phyloP scores from a whole-genome alignment of 2,329 filamentous ascomycete species.

The Blastomyces gilchristii region DNA sequence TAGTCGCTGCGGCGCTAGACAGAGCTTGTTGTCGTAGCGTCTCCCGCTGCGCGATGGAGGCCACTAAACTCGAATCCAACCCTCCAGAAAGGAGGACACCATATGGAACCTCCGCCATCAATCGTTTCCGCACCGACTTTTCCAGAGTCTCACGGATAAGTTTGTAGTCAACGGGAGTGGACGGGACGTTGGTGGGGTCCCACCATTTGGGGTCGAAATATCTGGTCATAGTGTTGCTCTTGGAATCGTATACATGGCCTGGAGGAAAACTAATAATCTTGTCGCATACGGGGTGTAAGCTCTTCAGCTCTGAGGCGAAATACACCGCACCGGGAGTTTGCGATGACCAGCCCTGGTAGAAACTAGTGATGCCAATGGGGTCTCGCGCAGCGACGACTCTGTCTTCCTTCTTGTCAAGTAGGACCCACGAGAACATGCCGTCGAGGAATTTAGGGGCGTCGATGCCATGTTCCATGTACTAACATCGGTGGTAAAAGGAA shows the following conservation, averaged over 20 bases:
- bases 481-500: background rate
- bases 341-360: constrained; percentile 90
- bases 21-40: constrained; percentile 60
- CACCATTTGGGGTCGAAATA: constrained; percentile 94
- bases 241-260: constrained; percentile 91
- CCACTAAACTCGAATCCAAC: constrained; percentile 88
- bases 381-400: constrained; percentile 88
- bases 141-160: constrained; percentile 71
- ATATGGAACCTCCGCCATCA: constrained; percentile 98
- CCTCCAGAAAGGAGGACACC: constrained; percentile 92
- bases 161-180: constrained; percentile 73
- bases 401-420: constrained; percentile 92
- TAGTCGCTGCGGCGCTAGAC: constrained; percentile 42
- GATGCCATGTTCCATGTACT: constrained; percentile 88
- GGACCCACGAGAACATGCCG: constrained; percentile 98
- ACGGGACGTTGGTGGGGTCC: constrained; percentile 68
- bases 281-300: constrained; percentile 84
- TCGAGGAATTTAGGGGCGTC: constrained; percentile 90
- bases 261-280: constrained; percentile 90
- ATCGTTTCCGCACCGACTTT: constrained; percentile 82
- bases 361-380: constrained; percentile 91
- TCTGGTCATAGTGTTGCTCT: constrained; percentile 69
- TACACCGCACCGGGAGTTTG: constrained; percentile 74
- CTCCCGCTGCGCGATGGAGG: constrained; percentile 89
- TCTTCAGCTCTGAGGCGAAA: constrained; percentile 97